Percentiles rank a stretch among this genome's conserved stretches.
These are phyloP conservation scores for Solanum hybrid DNA, from an alignment of 305 asterid genomes.

Conservation along the genomic window DNA sequence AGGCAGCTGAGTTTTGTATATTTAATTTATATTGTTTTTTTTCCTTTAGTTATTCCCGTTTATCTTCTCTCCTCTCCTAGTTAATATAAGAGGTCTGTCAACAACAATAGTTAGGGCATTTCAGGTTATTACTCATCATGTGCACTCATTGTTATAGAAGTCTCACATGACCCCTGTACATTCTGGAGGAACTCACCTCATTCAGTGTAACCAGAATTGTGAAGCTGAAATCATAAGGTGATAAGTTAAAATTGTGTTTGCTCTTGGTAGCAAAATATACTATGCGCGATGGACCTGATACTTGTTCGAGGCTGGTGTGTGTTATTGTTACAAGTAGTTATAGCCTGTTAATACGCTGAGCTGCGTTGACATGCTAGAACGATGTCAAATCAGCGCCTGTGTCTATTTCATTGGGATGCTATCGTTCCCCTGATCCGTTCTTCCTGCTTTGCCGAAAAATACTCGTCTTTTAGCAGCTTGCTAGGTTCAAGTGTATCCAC, in stretches of 20 bases:
- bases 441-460: neutral
- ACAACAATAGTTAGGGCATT: neutral
- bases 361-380: neutral
- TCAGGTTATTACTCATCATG: neutral
- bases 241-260: neutral
- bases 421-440: neutral
- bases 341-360: too few species aligned
- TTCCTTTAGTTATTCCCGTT: neutral
- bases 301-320: neutral
- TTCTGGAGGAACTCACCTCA: conserved; percentile 1
- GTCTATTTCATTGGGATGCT: neutral
- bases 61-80: neutral
- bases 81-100: neutral
- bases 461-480: neutral
- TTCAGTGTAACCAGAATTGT: neutral
- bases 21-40: neutral
- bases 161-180: conserved; percentile 4
- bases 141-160: neutral
- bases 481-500: neutral
- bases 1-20: conserved; percentile 12
- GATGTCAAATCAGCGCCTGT: neutral
- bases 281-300: neutral
- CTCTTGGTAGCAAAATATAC: neutral
- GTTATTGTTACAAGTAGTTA: neutral
- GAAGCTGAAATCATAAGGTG: neutral